Conservation (phyloP, 352 stramenopile genomes). For the Phytophthora aleatoria region DNA sequence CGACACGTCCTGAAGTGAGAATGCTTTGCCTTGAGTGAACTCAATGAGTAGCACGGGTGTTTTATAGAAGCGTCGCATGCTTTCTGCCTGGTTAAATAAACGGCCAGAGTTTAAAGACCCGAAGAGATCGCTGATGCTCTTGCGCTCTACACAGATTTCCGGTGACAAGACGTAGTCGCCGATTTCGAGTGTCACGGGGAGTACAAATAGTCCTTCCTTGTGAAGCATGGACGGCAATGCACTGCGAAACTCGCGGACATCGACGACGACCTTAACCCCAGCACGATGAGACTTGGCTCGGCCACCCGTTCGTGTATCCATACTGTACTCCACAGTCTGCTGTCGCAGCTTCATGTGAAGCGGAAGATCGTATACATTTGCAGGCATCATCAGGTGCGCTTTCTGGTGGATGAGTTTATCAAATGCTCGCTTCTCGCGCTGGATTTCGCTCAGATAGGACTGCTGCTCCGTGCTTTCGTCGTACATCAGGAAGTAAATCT, state of each 20-base stretch:
- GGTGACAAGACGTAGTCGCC: conserved; percentile 98
- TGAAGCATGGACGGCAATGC: conserved; percentile 97
- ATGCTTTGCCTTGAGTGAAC: conserved; percentile 87
- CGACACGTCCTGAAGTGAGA: conserved; percentile 86
- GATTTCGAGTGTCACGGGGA: conserved; percentile 96
- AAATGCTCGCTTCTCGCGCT: conserved; percentile 96
- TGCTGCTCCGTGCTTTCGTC: conserved; percentile 96
- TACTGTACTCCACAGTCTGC: conserved; percentile 69
- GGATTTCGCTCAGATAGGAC: conserved; percentile 93
- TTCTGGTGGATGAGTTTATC: conserved; percentile 97
- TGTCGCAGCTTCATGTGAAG: conserved; percentile 76
- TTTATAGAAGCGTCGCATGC: conserved; percentile 85
- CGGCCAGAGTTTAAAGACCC: conserved; percentile 95
- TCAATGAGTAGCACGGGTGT: conserved; percentile 97
- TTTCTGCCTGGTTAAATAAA: conserved; percentile 95
- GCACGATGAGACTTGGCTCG: conserved; percentile 47
- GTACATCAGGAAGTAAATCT: conserved; percentile 97
- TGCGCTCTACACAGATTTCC: conserved; percentile 97
- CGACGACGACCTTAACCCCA: conserved; percentile 89
- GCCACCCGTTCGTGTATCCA: conserved; percentile 78
- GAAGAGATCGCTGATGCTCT: conserved; percentile 96
- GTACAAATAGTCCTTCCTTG: conserved; percentile 90
- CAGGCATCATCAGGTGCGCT: conserved; percentile 87
- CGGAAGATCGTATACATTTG: conserved; percentile 86
- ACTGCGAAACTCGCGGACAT: conserved; percentile 97